Conservation (phyloP, 495 filamentous ascomycete genomes). For the Neurospora hispaniola region DNA sequence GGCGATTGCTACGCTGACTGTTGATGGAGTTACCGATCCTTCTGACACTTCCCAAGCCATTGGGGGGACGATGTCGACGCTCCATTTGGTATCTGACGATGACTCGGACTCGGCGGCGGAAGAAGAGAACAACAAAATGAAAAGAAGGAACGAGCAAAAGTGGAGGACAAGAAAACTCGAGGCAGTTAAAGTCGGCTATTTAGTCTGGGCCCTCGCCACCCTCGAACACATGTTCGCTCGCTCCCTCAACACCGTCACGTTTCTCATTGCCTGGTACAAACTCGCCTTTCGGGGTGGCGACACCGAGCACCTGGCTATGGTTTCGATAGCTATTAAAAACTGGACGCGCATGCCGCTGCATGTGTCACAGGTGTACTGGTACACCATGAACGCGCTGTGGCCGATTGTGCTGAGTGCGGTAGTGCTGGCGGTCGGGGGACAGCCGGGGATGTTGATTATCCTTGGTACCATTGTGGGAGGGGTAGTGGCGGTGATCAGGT, state of each 20-base stretch:
- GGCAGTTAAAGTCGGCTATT: neutral
- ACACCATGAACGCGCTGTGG: neutral
- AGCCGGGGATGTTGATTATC: constrained; percentile 10
- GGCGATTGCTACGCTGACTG: neutral
- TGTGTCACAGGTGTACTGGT: constrained; percentile 8
- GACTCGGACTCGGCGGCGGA: too few relatives aligned
- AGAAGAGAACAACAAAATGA: neutral
- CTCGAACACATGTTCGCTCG: constrained; percentile 15
- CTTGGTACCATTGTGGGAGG: neutral
- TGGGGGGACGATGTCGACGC: too few relatives aligned
- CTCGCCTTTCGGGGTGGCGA: constrained; percentile 3
- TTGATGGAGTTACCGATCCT: neutral
- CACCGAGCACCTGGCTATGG: constrained; percentile 5
- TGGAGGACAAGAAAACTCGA: neutral
- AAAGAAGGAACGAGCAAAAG: neutral
- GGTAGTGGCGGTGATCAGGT: constrained; percentile 10
- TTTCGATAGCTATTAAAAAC: neutral
- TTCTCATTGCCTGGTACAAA: constrained; percentile 9
- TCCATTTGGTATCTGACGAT: too few relatives aligned
- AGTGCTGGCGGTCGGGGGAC: constrained; percentile 3
- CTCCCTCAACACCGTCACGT: constrained; percentile 7
- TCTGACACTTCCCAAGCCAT: too few relatives aligned
- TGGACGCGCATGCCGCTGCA: constrained; percentile 4
- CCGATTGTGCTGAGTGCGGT: constrained; percentile 6
- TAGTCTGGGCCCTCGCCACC: constrained; percentile 11